Percentiles rank a stretch among this genome's conserved stretches.
phyloP scores from a whole-genome alignment of 352 stramenopile species.

The Saprolegnia diclina region DNA sequence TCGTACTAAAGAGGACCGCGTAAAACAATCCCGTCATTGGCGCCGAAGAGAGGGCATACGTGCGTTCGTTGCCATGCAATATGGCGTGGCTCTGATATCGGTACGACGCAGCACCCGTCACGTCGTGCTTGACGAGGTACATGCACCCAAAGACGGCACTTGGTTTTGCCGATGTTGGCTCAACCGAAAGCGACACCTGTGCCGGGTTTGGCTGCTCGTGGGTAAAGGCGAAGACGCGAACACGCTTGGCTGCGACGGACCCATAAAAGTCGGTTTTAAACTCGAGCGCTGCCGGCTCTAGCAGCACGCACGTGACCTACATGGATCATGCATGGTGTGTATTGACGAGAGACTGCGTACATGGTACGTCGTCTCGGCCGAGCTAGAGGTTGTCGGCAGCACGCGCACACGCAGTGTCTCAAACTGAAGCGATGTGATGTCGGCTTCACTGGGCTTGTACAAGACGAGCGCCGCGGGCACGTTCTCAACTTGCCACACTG shows the following conservation, averaged over 20 bases:
- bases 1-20: constrained; percentile 2
- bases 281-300: constrained; percentile 1
- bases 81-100: constrained; percentile 3
- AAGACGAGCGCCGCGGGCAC: constrained; percentile 1
- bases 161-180: not conserved
- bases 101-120: constrained; percentile 20
- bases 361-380: not conserved
- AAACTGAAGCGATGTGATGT: constrained; percentile 17
- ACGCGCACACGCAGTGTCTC: constrained; percentile 12
- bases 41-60: not conserved
- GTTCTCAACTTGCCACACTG: not conserved
- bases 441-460: constrained; percentile 14
- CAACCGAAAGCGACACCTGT: constrained; percentile 10
- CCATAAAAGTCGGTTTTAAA: constrained; percentile 21
- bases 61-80: not conserved
- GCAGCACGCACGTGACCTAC: constrained; percentile 18
- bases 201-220: not conserved
- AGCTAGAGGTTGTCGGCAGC: not conserved
- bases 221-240: constrained; percentile 13
- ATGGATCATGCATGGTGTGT: not conserved
- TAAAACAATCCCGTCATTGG: constrained; percentile 16
- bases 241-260: constrained; percentile 20
- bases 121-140: constrained; percentile 22
- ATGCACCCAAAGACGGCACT: constrained; percentile 9
- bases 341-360: not conserved